phyloP scores from a whole-genome alignment of 1,284 basidiomycete species.

The Jaminaea rosea region DNA sequence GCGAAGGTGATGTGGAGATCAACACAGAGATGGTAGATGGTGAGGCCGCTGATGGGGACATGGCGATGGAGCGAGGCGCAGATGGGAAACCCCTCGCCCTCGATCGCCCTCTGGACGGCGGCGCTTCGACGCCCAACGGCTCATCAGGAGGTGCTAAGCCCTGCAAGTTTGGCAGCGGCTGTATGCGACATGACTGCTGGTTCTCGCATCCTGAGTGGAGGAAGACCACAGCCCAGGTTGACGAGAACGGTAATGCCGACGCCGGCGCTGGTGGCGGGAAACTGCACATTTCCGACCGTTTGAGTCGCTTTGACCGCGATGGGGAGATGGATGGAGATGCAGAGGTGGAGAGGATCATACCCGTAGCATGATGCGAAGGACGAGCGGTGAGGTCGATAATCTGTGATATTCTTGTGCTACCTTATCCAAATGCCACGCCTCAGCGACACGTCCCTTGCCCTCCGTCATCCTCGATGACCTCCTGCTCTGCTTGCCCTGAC shows the following conservation, averaged over 20 bases:
- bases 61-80: not conserved
- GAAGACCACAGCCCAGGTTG: too few relatives aligned
- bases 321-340: not conserved
- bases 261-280: not conserved
- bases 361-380: not conserved
- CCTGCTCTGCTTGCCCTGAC: too few relatives aligned
- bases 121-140: not conserved
- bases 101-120: not conserved
- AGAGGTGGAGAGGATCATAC: slow-evolving; percentile 10
- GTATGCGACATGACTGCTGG: slow-evolving; percentile 7
- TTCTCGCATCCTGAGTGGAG: slow-evolving; percentile 7
- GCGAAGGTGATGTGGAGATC: not conserved
- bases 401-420: too few relatives aligned
- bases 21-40: not conserved
- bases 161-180: slow-evolving; percentile 7
- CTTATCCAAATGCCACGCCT: too few relatives aligned
- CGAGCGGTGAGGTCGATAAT: too few relatives aligned
- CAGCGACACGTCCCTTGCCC: too few relatives aligned
- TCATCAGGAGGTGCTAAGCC: not conserved
- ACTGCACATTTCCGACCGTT: slow-evolving; percentile 6
- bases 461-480: too few relatives aligned
- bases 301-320: not conserved
- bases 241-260: not conserved
- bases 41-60: not conserved
- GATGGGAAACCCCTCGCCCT: not conserved